Evolutionary conservation across 306 rosid genomes (phyloP).

Genomic region (Cercis canadensis): DNA sequence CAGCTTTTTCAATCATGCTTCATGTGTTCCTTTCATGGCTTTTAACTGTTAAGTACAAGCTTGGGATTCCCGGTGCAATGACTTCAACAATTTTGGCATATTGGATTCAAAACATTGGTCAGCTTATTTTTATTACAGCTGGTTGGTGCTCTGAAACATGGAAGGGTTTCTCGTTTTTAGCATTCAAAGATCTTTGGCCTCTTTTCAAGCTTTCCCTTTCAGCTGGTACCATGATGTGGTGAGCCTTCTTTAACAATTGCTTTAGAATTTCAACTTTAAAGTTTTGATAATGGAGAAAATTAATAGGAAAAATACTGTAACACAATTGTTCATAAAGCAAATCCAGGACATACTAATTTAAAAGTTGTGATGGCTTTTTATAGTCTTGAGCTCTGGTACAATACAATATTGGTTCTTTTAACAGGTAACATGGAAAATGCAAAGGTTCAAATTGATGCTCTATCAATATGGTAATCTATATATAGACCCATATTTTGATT

Average conservation of each 20-base stretch:
- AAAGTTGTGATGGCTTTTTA: no score
- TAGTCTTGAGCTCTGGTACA: slow-evolving; percentile 68
- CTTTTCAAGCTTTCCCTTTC: slow-evolving; percentile 51
- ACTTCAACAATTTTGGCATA: slow-evolving; percentile 41
- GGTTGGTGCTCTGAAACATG: slow-evolving; percentile 52
- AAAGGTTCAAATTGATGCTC: slow-evolving; percentile 54
- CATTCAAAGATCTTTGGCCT: slow-evolving; percentile 57
- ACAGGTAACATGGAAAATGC: slow-evolving; percentile 61
- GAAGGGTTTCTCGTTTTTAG: slow-evolving; percentile 51
- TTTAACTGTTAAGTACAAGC: slow-evolving; percentile 42
- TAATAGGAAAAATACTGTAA: no score
- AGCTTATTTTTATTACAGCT: slow-evolving; percentile 40
- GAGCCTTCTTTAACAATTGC: slow-evolving; percentile 16
- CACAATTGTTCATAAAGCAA: no score
- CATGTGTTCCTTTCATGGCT: slow-evolving; percentile 58
- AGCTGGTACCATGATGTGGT: slow-evolving; percentile 65
- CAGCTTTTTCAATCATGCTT: slow-evolving; percentile 41
- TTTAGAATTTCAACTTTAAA: no score
- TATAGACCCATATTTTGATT: no score
- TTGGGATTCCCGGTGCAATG: slow-evolving; percentile 57
- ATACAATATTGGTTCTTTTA: slow-evolving; percentile 50
- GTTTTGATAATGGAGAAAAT: no score
- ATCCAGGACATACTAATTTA: no score
- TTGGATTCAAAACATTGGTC: slow-evolving; percentile 60
- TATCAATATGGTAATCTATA: slow-evolving; percentile 68